Evolutionary conservation across 441 rosid species (phyloP).

Genomic region (Populus tomentosa): DNA sequence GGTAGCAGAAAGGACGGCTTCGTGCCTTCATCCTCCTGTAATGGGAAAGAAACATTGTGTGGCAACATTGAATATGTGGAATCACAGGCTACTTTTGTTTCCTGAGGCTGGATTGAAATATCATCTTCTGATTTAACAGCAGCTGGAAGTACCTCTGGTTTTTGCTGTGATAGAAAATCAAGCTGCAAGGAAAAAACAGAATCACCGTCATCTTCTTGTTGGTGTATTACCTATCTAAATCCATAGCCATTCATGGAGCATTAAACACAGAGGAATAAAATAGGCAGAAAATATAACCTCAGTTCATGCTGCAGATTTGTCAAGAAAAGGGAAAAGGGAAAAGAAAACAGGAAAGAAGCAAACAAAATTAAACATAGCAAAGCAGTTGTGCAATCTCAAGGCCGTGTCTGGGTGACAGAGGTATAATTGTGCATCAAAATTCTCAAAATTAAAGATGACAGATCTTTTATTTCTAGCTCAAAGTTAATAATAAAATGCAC

Average conservation of each 20-base stretch:
- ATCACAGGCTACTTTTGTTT: slow-evolving; percentile 11
- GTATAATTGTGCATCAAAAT: not conserved
- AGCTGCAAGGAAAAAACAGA: slow-evolving; percentile 23
- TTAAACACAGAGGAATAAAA: not conserved
- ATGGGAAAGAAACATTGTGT: not conserved
- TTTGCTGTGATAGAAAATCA: slow-evolving; percentile 19
- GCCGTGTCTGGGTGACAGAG: not conserved
- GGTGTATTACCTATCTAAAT: not conserved
- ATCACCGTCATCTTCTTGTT: not conserved
- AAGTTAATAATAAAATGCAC: not conserved
- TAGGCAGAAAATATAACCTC: not conserved
- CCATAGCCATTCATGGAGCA: not conserved
- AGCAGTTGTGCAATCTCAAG: not conserved
- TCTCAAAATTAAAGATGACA: no score
- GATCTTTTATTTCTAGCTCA: not conserved
- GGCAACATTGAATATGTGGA: not conserved
- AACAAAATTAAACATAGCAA: not conserved
- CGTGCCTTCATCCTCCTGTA: slow-evolving; percentile 7
- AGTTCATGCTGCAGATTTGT: not conserved
- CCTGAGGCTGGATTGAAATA: slow-evolving; percentile 5
- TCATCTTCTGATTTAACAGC: slow-evolving; percentile 3
- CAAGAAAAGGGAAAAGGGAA: not conserved
- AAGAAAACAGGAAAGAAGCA: not conserved
- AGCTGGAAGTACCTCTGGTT: not conserved
- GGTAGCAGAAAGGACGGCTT: slow-evolving; percentile 46